Evolutionary conservation across 768 basidiomycete species (phyloP), one percentile per base, ranked within the genome.

Genomic region (Tricholoma bakamatsutake): DNA sequence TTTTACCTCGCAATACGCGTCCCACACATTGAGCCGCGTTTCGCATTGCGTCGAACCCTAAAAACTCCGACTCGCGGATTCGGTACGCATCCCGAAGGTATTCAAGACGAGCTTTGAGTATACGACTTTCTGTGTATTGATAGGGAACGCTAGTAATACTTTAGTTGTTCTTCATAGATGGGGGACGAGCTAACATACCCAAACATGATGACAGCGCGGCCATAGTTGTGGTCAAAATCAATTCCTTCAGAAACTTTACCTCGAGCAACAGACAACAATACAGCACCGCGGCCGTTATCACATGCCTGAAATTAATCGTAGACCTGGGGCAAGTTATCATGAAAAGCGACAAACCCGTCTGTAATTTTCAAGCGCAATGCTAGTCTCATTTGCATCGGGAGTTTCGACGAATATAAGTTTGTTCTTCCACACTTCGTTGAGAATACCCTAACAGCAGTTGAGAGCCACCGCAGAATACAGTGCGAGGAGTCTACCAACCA

Each of bases 231-330:
- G 68, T 99, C 97, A 66, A 99, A 99, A 83, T 99, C 97, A 64
- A 99, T 99, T n/a, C 97, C 97, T 72, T 99, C 97, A 0, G 97
- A 98, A 0, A 99, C 97, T 70, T 99, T 99, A 3, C 97, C 97
- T 76, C 97, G 86, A 28, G 97, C 97, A 33, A 99, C 97, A 21
- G 97, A 98, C 39, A 99, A 77, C 30, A 99, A 77, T 28, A 98
- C 94, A 17, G 97, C 97, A 1, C 97, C 97, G 50, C 97, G 84
- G 40, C 97, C 97, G 67, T 99, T 99, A 70, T 98, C 93, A 69
- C 97, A 99, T 28, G 97, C 97, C 95, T 96, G 52, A 33, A 61
- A 9, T 27, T 17, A 31, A 30, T 54, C 28, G 28, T 51, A 53
- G 60, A 17, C 13, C 58, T 50, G 52, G 46, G 12, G 12, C 8